Base-by-base conservation (phyloP, 108 stramenopile genomes). In the Skeletonema menzelii region DNA sequence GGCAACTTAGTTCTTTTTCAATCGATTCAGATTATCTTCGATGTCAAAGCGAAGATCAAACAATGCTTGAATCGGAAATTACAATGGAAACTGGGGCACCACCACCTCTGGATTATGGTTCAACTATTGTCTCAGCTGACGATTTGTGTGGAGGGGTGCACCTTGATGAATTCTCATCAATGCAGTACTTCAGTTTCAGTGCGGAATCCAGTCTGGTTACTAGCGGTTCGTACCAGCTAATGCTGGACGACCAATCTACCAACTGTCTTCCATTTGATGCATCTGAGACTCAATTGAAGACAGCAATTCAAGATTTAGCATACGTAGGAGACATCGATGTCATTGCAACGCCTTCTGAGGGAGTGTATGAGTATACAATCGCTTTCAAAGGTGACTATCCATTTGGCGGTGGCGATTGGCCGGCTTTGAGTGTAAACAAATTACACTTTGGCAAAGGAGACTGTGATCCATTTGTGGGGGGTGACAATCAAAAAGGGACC, bases 391-490 rank as follows among this genome's bases (percentile, higher is more conserved):
- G 77, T 2, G 66, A 56, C 14, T 78, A 70, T 42, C 59, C 70
- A 47, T 78, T 42, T 42, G 40, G 40, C 15, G 15, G 53, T 34
- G 77, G 77, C 35, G 77, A 78, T 59, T 78, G 77, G 77, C 77
- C 77, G 62, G 77, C 70, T 32, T 67, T 78, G 26, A 64, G 56
- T 53, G 28, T 78, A 8, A 71, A 70, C 32, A 44, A 30, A 66
- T 20, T 47, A 1, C 58, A 74, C 20, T 78, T 78, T 55, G 77
- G 77, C 5, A 65, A 57, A 22, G 77, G 77, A 26, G 34, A 55
- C 15, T 78, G 77, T 20, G 77, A 78, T 53, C 4, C 58, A 1
- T 78, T 71, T 37, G 65, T 71, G 35, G 77, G 77, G 27, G 77
- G 77, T 20, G 28, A 10, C 17, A 49, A 61, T 32, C 77, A 78